These are phyloP conservation scores for Nitzschia sp. DNA, from an alignment of 108 stramenopile species.

Conservation along the genomic window DNA sequence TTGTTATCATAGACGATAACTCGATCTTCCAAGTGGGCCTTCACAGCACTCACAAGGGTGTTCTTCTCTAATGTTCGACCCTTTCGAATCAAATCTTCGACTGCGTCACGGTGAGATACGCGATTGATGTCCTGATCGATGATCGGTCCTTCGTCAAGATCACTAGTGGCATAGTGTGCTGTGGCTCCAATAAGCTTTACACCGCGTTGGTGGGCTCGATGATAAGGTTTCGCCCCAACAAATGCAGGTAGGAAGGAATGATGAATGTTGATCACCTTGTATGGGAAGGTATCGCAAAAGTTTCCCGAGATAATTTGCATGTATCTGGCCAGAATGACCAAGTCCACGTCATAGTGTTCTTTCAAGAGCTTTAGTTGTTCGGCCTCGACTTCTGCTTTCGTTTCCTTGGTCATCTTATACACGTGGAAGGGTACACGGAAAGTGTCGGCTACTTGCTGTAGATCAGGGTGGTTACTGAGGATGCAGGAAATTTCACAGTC, in stretches of 20 bases:
- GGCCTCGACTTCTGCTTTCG: slow-evolving; percentile 60
- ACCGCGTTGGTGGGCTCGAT: slow-evolving; percentile 80
- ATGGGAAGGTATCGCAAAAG: slow-evolving; percentile 62
- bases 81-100: slow-evolving; percentile 74
- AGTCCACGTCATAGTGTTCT: slow-evolving; percentile 52
- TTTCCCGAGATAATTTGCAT: slow-evolving; percentile 78
- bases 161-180: slow-evolving; percentile 74
- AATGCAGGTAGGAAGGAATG: slow-evolving; percentile 90
- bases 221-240: slow-evolving; percentile 71
- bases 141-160: slow-evolving; percentile 88
- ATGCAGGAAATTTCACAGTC: slow-evolving; percentile 67
- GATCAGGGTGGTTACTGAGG: slow-evolving; percentile 77
- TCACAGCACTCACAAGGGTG: slow-evolving; percentile 71
- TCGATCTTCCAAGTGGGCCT: slow-evolving; percentile 82
- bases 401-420: slow-evolving; percentile 65
- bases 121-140: slow-evolving; percentile 67
- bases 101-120: slow-evolving; percentile 75
- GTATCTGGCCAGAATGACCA: slow-evolving; percentile 82
- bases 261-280: slow-evolving; percentile 85
- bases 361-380: slow-evolving; percentile 69
- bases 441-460: slow-evolving; percentile 73
- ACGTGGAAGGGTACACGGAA: slow-evolving; percentile 81
- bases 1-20: slow-evolving; percentile 81
- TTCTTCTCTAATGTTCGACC: slow-evolving; percentile 77
- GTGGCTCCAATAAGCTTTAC: slow-evolving; percentile 90